Conservation (phyloP, 768 basidiomycete species). For the Russula dissimulans region DNA sequence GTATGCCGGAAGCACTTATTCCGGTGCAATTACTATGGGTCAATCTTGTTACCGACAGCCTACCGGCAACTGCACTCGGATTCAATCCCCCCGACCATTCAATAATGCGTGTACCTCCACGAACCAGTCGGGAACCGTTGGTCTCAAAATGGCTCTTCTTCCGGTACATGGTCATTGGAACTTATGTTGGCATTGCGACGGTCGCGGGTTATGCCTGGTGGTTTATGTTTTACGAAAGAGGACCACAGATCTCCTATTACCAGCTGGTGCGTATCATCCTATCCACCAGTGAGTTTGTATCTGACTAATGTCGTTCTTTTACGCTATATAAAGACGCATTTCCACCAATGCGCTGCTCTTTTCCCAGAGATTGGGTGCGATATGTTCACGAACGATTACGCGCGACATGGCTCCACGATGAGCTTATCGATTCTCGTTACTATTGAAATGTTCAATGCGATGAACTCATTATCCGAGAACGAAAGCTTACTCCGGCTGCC, state of each 20-base stretch:
- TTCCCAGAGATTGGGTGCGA: slow-evolving; percentile 92
- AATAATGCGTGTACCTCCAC: slow-evolving; percentile 92
- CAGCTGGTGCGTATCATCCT: slow-evolving; percentile 61
- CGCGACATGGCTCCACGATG: slow-evolving; percentile 88
- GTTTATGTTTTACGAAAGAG: slow-evolving; percentile 86
- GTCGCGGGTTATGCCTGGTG: slow-evolving; percentile 99
- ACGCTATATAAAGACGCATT: slow-evolving; percentile 66
- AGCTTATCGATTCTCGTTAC: slow-evolving; percentile 93
- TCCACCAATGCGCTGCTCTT: slow-evolving; percentile 76
- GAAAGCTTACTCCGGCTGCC: slow-evolving; percentile 85
- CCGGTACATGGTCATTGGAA: slow-evolving; percentile 88
- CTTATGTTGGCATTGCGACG: slow-evolving; percentile 90
- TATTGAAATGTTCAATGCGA: slow-evolving; percentile 95
- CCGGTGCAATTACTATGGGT: slow-evolving; percentile 98
- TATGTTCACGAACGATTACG: slow-evolving; percentile 88
- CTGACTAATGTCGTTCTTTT: not conserved
- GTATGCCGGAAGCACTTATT: slow-evolving; percentile 99
- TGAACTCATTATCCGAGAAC: slow-evolving; percentile 97
- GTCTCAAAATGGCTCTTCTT: slow-evolving; percentile 92
- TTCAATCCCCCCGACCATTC: slow-evolving; percentile 96
- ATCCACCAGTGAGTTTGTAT: not conserved
- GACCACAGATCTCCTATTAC: slow-evolving; percentile 88
- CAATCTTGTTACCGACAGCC: slow-evolving; percentile 93
- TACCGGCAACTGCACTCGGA: slow-evolving; percentile 93
- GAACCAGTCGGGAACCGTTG: slow-evolving; percentile 84